A percentile compares a stretch with the other conserved stretches of the same genome.
phyloP scores from a whole-genome alignment of 140 eudicot species.

The Cichorium intybus region DNA sequence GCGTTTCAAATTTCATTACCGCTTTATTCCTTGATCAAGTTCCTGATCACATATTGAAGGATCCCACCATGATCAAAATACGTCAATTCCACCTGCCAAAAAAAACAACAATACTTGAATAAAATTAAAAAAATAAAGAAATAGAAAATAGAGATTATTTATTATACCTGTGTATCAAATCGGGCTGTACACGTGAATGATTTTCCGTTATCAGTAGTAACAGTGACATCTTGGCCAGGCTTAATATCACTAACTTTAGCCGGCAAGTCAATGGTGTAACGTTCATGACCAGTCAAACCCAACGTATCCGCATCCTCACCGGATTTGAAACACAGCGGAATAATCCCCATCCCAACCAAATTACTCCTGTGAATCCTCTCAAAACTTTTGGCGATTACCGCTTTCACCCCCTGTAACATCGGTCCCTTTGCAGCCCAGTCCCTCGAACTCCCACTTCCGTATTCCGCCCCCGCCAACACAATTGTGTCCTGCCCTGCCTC shows the following conservation, averaged over 20 bases:
- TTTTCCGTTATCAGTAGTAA: constrained; percentile 81
- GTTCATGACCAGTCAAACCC: constrained; percentile 91
- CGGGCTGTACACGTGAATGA: constrained; percentile 80
- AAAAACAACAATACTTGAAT: neutral
- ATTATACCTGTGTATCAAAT: constrained; percentile 87
- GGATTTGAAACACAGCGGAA: constrained; percentile 92
- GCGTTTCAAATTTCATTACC: too few relatives aligned
- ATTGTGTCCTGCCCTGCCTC: constrained; percentile 87
- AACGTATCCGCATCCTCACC: constrained; percentile 94
- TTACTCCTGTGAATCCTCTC: constrained; percentile 98
- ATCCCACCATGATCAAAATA: constrained; percentile 88
- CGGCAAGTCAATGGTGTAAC: constrained; percentile 86
- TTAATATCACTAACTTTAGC: constrained; percentile 61
- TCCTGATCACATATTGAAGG: constrained; percentile 75
- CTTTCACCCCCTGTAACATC: constrained; percentile 98
- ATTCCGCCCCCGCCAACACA: constrained; percentile 95
- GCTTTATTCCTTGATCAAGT: constrained; percentile 47
- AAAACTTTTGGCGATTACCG: constrained; percentile 95
- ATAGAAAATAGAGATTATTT: neutral
- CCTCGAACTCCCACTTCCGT: constrained; percentile 98
- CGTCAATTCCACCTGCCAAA: constrained; percentile 74
- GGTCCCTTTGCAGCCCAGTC: constrained; percentile 99
- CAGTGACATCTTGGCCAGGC: constrained; percentile 93
- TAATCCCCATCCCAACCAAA: constrained; percentile 92
- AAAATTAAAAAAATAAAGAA: neutral